Conservation (phyloP, 768 basidiomycete species). For the Boletus rubropictus region DNA sequence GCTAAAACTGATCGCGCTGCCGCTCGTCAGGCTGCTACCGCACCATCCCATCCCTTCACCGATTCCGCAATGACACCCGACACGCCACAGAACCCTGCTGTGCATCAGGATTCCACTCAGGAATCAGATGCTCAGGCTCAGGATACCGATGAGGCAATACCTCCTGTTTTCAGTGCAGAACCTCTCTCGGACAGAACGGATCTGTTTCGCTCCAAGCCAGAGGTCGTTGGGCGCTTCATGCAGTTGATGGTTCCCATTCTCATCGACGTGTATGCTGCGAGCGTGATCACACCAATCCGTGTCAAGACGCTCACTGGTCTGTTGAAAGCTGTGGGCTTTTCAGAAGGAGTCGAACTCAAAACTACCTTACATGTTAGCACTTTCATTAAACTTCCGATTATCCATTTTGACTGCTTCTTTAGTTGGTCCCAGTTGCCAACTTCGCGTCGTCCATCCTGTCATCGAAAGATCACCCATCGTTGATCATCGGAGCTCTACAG, state of each 20-base stretch:
- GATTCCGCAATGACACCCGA: constrained; percentile 23
- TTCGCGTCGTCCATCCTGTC: constrained; percentile 94
- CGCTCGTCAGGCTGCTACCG: constrained; percentile 48
- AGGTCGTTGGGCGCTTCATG: constrained; percentile 82
- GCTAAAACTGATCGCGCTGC: constrained; percentile 77
- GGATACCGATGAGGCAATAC: constrained; percentile 38
- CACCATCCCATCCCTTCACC: constrained; percentile 26
- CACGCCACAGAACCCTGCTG: constrained; percentile 10
- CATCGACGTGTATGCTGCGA: constrained; percentile 98
- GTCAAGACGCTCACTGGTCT: constrained; percentile 84
- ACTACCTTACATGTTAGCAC: constrained; percentile 67
- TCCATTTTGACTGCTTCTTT: constrained; percentile 7
- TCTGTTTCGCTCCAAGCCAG: constrained; percentile 65
- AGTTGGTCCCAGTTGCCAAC: constrained; percentile 93
- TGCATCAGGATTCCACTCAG: constrained; percentile 22
- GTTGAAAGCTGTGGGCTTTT: constrained; percentile 87
- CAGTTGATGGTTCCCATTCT: constrained; percentile 86
- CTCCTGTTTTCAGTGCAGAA: constrained; percentile 30
- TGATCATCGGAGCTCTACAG: constrained; percentile 86
- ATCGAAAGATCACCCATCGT: constrained; percentile 80
- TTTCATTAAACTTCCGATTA: background rate
- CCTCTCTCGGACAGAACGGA: constrained; percentile 57
- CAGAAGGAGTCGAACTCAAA: constrained; percentile 70
- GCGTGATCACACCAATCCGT: constrained; percentile 81
- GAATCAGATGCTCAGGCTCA: constrained; percentile 36